These are phyloP conservation scores for Stentor coeruleus DNA, from an alignment of 73 alveolate species.

Conservation along the genomic window DNA sequence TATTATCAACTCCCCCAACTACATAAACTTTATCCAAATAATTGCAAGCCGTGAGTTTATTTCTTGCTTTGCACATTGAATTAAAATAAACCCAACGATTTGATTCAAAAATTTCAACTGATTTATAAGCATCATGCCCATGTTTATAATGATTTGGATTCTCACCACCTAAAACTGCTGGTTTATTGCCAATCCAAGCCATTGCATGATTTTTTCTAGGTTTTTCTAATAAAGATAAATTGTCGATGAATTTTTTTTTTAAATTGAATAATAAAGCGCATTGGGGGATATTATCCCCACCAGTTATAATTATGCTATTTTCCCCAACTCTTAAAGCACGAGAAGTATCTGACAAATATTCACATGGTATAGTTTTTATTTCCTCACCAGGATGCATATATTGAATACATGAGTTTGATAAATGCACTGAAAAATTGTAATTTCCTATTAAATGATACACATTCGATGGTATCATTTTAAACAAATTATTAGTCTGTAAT, in stretches of 20 bases:
- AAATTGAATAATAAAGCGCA: not conserved
- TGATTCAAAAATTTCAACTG: not conserved
- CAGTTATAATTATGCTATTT: not conserved
- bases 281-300: not conserved
- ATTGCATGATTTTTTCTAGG: not conserved
- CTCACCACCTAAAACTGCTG: not conserved
- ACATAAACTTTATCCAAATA: not conserved
- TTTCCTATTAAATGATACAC: not conserved
- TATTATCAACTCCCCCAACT: constrained; percentile 1
- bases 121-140: not conserved
- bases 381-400: too few relatives aligned
- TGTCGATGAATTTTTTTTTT: too few relatives aligned
- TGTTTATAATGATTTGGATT: too few relatives aligned
- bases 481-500: not conserved
- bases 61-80: not conserved
- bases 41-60: not conserved
- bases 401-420: not conserved
- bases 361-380: too few relatives aligned
- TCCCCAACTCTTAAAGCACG: not conserved
- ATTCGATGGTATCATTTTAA: not conserved
- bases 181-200: not conserved
- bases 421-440: not conserved
- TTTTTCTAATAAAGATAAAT: not conserved
- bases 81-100: not conserved
- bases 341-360: not conserved